Conservation (phyloP, 768 basidiomycete genomes). For the Panellus pusillus region DNA sequence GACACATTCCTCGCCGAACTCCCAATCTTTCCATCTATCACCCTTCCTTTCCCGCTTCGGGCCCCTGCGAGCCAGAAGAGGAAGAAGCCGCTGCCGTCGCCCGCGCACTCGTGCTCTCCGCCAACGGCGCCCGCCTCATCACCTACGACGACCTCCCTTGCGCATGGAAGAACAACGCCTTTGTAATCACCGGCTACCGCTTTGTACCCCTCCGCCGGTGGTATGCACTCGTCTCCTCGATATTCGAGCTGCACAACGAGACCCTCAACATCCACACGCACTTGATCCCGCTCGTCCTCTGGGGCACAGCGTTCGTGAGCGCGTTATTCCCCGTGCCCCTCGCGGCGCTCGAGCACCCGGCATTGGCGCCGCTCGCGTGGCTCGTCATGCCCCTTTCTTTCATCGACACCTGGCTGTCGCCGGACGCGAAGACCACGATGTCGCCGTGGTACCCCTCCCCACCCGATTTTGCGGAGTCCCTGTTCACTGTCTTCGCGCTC, state of each 20-base stretch:
- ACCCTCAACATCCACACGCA: conserved; percentile 28
- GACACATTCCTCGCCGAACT: neutral
- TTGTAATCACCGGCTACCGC: neutral
- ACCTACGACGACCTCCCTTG: no score
- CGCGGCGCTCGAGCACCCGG: neutral
- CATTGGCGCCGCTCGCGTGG: conserved; percentile 4
- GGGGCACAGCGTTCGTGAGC: neutral
- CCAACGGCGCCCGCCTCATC: no score
- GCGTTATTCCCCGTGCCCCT: neutral
- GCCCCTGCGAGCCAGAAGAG: neutral
- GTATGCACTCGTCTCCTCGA: neutral
- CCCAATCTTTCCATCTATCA: no score
- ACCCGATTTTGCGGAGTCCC: conserved; percentile 57
- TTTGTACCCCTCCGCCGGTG: conserved; percentile 2
- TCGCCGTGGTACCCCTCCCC: no score
- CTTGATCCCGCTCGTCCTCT: conserved; percentile 2
- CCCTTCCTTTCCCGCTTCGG: neutral
- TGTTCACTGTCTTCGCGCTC: conserved; percentile 73
- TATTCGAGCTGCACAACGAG: no score
- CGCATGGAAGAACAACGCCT: neutral
- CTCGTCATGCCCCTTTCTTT: conserved; percentile 23
- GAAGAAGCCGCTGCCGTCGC: neutral
- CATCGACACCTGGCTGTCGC: no score
- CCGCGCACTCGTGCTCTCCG: no score
- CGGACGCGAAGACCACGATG: no score